Base-by-base conservation (phyloP, 495 filamentous ascomycete species). In the Podospora appendiculata region DNA sequence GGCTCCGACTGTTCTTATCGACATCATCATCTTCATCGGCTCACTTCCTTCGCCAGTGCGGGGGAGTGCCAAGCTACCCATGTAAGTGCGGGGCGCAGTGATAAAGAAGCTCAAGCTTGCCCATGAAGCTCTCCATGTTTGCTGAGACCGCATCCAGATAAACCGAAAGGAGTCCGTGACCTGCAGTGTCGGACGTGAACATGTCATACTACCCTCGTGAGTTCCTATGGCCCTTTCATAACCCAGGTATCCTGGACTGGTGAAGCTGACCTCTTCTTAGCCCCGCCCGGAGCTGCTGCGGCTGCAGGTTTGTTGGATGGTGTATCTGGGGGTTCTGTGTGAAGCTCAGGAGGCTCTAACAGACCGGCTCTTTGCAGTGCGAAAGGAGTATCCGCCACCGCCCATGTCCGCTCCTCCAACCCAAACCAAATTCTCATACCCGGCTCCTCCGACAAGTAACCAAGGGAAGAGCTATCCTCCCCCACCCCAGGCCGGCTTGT, bases 381-480 rank as follows among this genome's bases (percentile, higher is more conserved):
- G 52, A 34, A 50, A 59, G 19, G 61, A 45, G 49, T 68, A 68
- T n/a, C 65, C 65, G 1, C 65, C 65, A 19, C 61, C 59, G 34
- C 67, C 67, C 44, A 56, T 60, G 53, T 70, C 66, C 11, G 65
- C 68, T 51, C 71, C 74, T 32, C 72, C 73, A 6, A 72, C 66
- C 50, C 69, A 74, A 58, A 63, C 72, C 45, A 70, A 70, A 50
- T 76, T 74, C 65, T 72, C 64, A 3, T 70, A 70, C 39, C 63
- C 68, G 7, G 53, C 70, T 38, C 72, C 72, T 32, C 74, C 71
- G 11, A 58, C 59, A 48, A 57, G 51, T 19, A 54, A 53, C 0
- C 62, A 68, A 42, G 47, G 39, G 3, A 58, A 55, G 51, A 61
- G 56, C 54, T 69, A 67, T 48, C 62, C 66, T 33, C 62, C 58